Evolutionary conservation across 495 filamentous ascomycete genomes (phyloP).

Genomic region (Podospora australis): DNA sequence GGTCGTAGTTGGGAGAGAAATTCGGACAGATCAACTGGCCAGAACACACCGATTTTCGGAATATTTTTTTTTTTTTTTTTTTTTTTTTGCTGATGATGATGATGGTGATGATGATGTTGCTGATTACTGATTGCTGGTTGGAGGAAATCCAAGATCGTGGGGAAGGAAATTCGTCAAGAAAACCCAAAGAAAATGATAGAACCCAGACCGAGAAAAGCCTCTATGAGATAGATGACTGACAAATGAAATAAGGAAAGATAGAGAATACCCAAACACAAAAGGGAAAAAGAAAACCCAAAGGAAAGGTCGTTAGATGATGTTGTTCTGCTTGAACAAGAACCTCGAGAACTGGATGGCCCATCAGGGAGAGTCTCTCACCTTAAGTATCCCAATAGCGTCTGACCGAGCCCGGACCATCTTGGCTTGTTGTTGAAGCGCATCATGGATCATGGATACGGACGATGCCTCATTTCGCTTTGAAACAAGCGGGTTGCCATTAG

Average conservation of each 20-base stretch:
- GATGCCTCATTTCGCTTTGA: background rate
- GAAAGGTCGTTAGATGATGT: background rate
- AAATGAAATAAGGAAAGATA: slow-evolving; percentile 4
- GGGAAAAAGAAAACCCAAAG: slow-evolving; percentile 3
- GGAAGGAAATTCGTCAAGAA: slow-evolving; percentile 3
- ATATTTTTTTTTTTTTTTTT: too few species aligned
- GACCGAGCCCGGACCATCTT: background rate
- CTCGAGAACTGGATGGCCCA: background rate
- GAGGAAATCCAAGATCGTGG: too few species aligned
- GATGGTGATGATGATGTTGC: background rate
- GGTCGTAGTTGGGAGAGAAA: background rate
- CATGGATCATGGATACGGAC: background rate
- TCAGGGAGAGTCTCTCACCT: background rate
- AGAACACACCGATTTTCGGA: too few species aligned
- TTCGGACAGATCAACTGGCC: slow-evolving; percentile 28
- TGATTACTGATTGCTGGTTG: background rate
- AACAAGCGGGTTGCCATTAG: background rate
- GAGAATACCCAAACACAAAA: background rate
- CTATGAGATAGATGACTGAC: background rate
- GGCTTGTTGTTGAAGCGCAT: background rate
- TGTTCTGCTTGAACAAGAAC: background rate
- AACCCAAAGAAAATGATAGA: background rate
- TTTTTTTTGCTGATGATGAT: too few species aligned
- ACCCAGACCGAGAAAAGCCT: background rate
- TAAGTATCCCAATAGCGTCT: background rate